Evolutionary conservation across 768 basidiomycete genomes (phyloP).

Genomic region (Boletus sp.): DNA sequence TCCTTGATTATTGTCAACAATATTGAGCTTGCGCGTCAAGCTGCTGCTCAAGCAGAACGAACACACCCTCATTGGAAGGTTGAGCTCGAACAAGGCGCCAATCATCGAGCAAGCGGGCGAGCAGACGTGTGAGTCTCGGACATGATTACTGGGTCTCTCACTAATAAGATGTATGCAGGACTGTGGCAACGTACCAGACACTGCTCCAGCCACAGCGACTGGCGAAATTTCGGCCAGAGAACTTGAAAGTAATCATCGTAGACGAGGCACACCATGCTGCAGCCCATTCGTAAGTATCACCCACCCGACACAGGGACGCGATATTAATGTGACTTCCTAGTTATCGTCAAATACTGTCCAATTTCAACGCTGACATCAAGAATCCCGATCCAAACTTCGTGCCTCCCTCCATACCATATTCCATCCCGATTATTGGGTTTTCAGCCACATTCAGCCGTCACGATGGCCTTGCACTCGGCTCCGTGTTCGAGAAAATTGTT

Average conservation of each 20-base stretch:
- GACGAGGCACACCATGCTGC: constrained; percentile 97
- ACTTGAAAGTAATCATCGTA: constrained; percentile 73
- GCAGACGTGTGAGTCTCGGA: constrained; percentile 70
- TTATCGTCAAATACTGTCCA: constrained; percentile 79
- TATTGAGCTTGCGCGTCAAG: constrained; percentile 85
- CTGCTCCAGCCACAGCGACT: constrained; percentile 60
- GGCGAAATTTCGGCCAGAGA: constrained; percentile 67
- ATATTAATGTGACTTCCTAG: constrained; percentile 33
- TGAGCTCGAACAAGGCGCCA: constrained; percentile 88
- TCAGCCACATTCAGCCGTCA: constrained; percentile 93
- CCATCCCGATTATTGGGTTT: constrained; percentile 86
- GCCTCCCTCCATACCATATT: constrained; percentile 39
- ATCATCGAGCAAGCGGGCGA: constrained; percentile 67
- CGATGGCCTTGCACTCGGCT: constrained; percentile 84
- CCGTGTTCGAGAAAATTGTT: constrained; percentile 87
- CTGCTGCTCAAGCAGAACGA: constrained; percentile 64
- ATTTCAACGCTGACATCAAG: constrained; percentile 69
- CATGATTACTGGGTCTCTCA: background rate
- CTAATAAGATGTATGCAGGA: constrained; percentile 40
- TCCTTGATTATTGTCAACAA: constrained; percentile 87
- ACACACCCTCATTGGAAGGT: constrained; percentile 73
- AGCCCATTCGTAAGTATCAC: constrained; percentile 73
- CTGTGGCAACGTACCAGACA: constrained; percentile 89
- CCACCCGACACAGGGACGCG: background rate
- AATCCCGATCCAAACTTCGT: constrained; percentile 45